Base-by-base conservation (phyloP, 371 early-diverging fungal species). In the Mortierella sp. region DNA sequence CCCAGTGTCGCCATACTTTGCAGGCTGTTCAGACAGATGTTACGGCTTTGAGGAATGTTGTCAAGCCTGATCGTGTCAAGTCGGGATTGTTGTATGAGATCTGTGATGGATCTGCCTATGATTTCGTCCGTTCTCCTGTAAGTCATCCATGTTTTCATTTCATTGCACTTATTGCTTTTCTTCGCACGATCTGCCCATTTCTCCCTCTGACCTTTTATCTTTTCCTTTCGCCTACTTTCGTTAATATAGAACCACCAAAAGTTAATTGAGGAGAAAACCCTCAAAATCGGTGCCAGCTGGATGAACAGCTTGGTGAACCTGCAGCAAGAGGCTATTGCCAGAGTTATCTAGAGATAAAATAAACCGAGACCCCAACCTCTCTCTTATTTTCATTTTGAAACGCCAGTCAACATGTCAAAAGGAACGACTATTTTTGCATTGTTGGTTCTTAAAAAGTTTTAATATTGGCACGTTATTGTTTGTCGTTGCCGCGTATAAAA, bases 211-310 rank as follows among this genome's bases (percentile, higher is more conserved):
- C 24, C 34, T 13, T 34, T 38, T 21, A 38, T 7, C 28, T 55
- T 24, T 45, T 31, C 45, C 7, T 0, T 52, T 38, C n/a, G 28
- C 48, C 16, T n/a, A 4, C 10, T 21, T 14, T n/a, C n/a, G 14
- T 38, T 38, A 1, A 14, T 55, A 24, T 80, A 84, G 78, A 50
- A 16, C 14, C 70, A 86, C 76, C 82, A 82, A 47, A 73, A 80
- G 2, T 54, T 80, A 68, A 86, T 86, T 45, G 80, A 82, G 63
- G 87, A 86, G 7, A 80, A 75, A 57, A 77, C 70, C 1, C 77
- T 80, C 54, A 82, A 80, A 76, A 80, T 86, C 19, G 87, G 87
- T 19, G 70, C 75, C 21, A 86, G 87, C 78, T 86, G 87, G 87
- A 82, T 80, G 80, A 73, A 26, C 70, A 82, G 87, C 63, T 78